Evolutionary conservation across 192 early-diverging fungal species (phyloP).

Genomic region (Pecoramyces ruminantium): DNA sequence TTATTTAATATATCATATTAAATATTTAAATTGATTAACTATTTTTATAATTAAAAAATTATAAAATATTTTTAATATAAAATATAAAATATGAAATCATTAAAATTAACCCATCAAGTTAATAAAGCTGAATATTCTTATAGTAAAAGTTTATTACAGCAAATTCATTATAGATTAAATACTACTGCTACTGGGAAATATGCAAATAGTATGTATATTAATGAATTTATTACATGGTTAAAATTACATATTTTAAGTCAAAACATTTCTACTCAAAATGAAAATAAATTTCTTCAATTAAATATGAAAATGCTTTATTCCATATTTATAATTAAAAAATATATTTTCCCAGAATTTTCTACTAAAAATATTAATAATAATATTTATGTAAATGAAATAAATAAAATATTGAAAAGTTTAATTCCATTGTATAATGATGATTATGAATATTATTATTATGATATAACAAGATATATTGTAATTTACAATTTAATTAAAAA

Average conservation of each 20-base stretch:
- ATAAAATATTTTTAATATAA: too few relatives aligned
- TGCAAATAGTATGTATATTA: background rate
- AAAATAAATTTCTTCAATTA: background rate
- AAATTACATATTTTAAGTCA: background rate
- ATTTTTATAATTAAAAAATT: too few relatives aligned
- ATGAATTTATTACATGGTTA: background rate
- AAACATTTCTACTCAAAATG: background rate
- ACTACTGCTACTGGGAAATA: background rate
- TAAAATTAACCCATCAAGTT: too few relatives aligned
- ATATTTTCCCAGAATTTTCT: background rate
- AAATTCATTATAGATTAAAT: background rate
- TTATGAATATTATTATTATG: too few relatives aligned
- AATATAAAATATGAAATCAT: too few relatives aligned
- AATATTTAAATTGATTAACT: too few relatives aligned
- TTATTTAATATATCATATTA: too few relatives aligned
- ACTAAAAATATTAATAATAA: background rate
- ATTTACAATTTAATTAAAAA: too few relatives aligned
- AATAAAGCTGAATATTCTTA: too few relatives aligned
- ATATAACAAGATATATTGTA: too few relatives aligned
- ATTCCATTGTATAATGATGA: too few relatives aligned
- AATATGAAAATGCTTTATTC: background rate
- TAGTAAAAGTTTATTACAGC: too few relatives aligned
- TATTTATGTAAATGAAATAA: background rate
- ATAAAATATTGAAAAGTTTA: background rate
- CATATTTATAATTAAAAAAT: background rate